Evolutionary conservation across 768 basidiomycete species (phyloP).

Genomic region (Boletus fagicola): DNA sequence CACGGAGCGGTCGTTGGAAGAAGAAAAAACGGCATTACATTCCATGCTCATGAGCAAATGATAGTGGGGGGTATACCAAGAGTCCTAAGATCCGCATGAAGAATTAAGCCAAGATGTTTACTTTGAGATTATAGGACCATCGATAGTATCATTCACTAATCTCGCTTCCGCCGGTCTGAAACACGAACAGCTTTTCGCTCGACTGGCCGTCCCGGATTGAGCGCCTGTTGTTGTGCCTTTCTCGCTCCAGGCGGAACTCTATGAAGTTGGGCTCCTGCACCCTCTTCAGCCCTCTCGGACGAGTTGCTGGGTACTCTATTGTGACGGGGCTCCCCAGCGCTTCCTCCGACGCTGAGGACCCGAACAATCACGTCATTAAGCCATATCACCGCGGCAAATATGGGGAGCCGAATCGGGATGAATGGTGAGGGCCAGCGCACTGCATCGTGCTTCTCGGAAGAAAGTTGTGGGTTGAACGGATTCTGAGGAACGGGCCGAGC

Average conservation of each 20-base stretch:
- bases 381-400: slow-evolving; percentile 72
- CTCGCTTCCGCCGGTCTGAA: slow-evolving; percentile 45
- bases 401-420: slow-evolving; percentile 74
- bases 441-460: slow-evolving; percentile 36
- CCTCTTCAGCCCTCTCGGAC: slow-evolving; percentile 63
- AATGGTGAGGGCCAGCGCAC: slow-evolving; percentile 72
- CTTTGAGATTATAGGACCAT: slow-evolving; percentile 9
- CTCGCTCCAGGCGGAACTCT: slow-evolving; percentile 9
- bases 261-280: slow-evolving; percentile 37
- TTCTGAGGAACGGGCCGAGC: slow-evolving; percentile 72
- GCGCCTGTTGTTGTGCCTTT: slow-evolving; percentile 11
- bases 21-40: slow-evolving; percentile 3
- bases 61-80: slow-evolving; percentile 16
- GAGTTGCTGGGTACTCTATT: slow-evolving; percentile 44
- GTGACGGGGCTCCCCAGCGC: slow-evolving; percentile 18
- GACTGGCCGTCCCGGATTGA: slow-evolving; percentile 4
- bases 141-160: slow-evolving; percentile 31
- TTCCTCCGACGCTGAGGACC: slow-evolving; percentile 55
- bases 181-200: slow-evolving; percentile 26
- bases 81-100: slow-evolving; percentile 8
- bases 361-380: slow-evolving; percentile 70
- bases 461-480: slow-evolving; percentile 61
- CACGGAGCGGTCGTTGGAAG: neutral
- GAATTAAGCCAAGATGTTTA: slow-evolving; percentile 13
- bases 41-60: slow-evolving; percentile 10